Conservation (phyloP, 306 rosid species). For the Cucurbita maxima region DNA sequence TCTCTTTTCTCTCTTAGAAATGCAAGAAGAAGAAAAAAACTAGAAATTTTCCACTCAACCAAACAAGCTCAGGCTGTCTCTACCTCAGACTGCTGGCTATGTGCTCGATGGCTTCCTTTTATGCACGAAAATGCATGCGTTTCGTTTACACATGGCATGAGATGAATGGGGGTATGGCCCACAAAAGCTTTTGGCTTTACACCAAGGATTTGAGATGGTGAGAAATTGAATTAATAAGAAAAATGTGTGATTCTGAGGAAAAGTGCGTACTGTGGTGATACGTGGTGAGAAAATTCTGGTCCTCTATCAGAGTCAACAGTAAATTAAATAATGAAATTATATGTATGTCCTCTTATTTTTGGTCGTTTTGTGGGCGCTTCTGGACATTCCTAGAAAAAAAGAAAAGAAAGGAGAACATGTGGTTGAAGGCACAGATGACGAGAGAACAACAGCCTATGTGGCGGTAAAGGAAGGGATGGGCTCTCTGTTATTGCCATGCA, state of each 20-base stretch:
- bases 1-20: neutral
- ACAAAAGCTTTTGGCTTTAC: neutral
- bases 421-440: neutral
- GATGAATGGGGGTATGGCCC: neutral
- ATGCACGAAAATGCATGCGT: neutral
- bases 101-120: neutral
- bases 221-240: neutral
- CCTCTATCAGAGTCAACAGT: neutral
- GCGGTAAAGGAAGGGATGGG: neutral
- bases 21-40: neutral
- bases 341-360: too few relatives aligned
- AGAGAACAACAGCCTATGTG: neutral
- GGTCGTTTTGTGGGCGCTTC: neutral
- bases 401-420: neutral
- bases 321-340: neutral
- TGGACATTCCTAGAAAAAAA: neutral
- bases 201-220: too few relatives aligned
- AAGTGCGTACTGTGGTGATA: neutral
- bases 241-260: neutral
- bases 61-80: neutral
- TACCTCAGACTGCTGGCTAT: neutral
- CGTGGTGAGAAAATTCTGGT: neutral
- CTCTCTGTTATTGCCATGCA: neutral
- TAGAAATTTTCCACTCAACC: neutral
- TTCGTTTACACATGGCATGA: neutral